Conservation (phyloP, 164 flowering plant genomes). For the Annona cherimola region DNA sequence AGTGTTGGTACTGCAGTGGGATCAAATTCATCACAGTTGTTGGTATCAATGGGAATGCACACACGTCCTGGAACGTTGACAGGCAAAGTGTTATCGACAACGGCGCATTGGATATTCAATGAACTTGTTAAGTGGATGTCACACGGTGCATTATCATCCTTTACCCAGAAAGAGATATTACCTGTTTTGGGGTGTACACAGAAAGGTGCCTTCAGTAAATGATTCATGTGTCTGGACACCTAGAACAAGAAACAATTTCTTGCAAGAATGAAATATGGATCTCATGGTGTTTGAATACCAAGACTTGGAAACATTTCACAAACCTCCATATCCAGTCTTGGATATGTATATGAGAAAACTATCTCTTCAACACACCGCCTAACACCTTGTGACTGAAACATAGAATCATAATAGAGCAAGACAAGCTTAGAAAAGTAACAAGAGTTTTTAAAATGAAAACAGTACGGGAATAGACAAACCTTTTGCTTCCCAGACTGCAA, state of each 20-base stretch:
- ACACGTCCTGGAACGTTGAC: slow-evolving; percentile 61
- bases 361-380: slow-evolving; percentile 87
- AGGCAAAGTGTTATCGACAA: background rate
- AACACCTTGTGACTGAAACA: slow-evolving; percentile 50
- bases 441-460: background rate
- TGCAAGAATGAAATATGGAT: slow-evolving; percentile 1
- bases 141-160: background rate
- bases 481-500: slow-evolving; percentile 73
- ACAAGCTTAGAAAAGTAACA: background rate
- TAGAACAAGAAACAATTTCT: slow-evolving; percentile 16
- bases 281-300: background rate
- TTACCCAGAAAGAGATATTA: slow-evolving; percentile 11
- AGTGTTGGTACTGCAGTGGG: slow-evolving; percentile 84
- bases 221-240: slow-evolving; percentile 97
- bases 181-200: slow-evolving; percentile 99
- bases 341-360: slow-evolving; percentile 76
- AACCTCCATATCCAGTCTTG: slow-evolving; percentile 97
- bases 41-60: slow-evolving; percentile 93
- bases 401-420: background rate
- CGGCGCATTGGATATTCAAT: background rate
- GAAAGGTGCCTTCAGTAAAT: slow-evolving; percentile 94
- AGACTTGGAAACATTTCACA: slow-evolving; percentile 1
- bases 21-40: slow-evolving; percentile 82
- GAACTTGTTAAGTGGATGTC: background rate
- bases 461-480: slow-evolving; percentile 29